Conservation (phyloP, 2,329 filamentous ascomycete genomes). For the Phialophora expanda region DNA sequence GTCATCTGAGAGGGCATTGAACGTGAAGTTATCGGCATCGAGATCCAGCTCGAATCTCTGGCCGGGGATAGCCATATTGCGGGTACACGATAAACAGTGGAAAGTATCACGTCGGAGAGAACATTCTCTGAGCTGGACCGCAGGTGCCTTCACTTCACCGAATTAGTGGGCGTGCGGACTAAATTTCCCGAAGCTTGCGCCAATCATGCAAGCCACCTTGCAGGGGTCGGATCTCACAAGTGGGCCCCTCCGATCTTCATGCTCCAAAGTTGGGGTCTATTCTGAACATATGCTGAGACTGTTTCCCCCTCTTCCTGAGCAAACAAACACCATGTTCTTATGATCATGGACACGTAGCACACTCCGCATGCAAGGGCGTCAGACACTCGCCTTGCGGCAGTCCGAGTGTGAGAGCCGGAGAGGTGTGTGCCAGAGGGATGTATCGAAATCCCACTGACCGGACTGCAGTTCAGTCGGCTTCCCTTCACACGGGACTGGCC, state of each 20-base stretch:
- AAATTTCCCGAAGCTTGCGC: slow-evolving; percentile 3
- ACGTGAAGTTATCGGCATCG: slow-evolving; percentile 54
- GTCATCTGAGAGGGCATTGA: slow-evolving; percentile 42
- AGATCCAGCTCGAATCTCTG: slow-evolving; percentile 67
- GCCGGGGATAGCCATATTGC: slow-evolving; percentile 47
- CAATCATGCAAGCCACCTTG: slow-evolving; percentile 5
- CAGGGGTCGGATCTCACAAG: slow-evolving; percentile 6
- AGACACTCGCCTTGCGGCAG: not conserved
- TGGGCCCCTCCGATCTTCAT: slow-evolving; percentile 1
- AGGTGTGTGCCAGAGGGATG: not conserved
- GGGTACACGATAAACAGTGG: not conserved
- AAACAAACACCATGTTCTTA: not conserved
- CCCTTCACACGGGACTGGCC: not conserved
- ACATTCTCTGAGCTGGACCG: not conserved
- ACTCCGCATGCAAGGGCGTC: not conserved
- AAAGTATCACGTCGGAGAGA: not conserved
- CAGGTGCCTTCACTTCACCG: not conserved
- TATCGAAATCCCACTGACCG: not conserved
- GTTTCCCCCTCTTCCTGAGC: not conserved
- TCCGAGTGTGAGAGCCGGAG: not conserved
- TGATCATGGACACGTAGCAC: not conserved
- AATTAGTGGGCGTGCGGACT: not conserved
- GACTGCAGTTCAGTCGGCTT: slow-evolving; percentile 2
- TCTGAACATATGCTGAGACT: not conserved
- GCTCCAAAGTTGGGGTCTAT: slow-evolving; percentile 1